Base-by-base conservation (phyloP, 148 eudicot genomes). In the Cornus suecica region DNA sequence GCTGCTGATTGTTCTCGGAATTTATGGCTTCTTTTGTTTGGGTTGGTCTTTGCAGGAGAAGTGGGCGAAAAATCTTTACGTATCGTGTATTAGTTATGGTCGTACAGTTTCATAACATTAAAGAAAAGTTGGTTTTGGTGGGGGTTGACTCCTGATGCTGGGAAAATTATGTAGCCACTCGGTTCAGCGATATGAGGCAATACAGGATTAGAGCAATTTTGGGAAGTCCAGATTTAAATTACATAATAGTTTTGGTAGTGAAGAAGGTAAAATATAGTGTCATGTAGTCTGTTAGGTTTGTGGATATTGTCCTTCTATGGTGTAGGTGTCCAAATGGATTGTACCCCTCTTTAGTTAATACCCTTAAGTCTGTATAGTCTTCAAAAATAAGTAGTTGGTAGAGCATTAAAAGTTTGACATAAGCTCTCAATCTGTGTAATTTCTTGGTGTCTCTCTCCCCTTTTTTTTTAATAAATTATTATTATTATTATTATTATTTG, bases 11-110 rank as follows among this genome's bases (percentile, higher is more conserved):
- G 5, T 37, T 41, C 24, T 13, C 63, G 42, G 20, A 63, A 73
- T 8, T 2, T 56, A 34, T 63, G n/a, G 30, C 22, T n/a, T 15
- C 29, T 25, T 27, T 14, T 56, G 3, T 73, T 65, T 58, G 70
- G 73, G 41, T 25, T 71, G 14, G 66, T 63, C 34, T 65, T 69
- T 85, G 70, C 90, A 91, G 89, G 92, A 91, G 22, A 89, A 89
- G 64, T 91, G 95, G 94, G 85, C 83, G 1, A 91, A 87, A 70
- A 91, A 89, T 81, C 84, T 91, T 74, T 91, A 89, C 71, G 76
- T 91, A 64, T 87, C 92, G 30, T 87, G 89, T 14, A 75, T 91
- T 76, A 89, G 92, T 54, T 91, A 83, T 60, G 94, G 94, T 37
- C 87, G 94, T 70, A 90, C 94, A 65, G 89, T 88, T 31, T 90